Base-by-base conservation (phyloP, 768 basidiomycete genomes). In the Mycena indigotica region DNA sequence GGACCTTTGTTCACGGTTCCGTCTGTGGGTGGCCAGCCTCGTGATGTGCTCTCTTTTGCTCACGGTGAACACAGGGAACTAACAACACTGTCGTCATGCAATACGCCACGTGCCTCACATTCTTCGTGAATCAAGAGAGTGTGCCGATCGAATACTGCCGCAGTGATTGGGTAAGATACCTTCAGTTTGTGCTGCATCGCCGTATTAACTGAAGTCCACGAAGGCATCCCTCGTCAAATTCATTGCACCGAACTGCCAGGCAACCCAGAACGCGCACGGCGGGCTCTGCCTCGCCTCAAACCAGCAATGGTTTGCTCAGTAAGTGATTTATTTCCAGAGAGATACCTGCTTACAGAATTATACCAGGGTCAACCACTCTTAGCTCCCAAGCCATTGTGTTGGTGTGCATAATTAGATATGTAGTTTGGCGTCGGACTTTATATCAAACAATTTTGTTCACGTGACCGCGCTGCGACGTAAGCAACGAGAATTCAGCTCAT, bases 231-330 rank as follows among this genome's bases (percentile, higher is more conserved):
- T 78, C 50, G 60, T 80, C 26, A 71, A 77, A 59, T 77, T 68
- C 53, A 64, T 82, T 28, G 77, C 81, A 0, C 72, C 69, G 17
- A 80, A 79, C 62, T 82, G 80, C 65, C 77, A 80, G 64, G 67
- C 79, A 0, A 70, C 73, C 3, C 75, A 80, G 70, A 81, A 81
- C 53, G 80, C 81, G 2, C 77, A 81, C 55, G 82, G 80, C 8
- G 81, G 80, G 1, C 69, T 76, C 49, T 81, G 80, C 61, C 75
- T 81, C 23, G 77, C 80, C 16, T 70, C 64, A 50, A 75, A 81
- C 62, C 74, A 80, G 61, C 63, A 67, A 26, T 82, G 79, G 76
- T 82, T 80, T 66, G 75, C 80, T 56, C 78, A 82, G 80, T 80
- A 60, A 64, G 79, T 74, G 16, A n/a, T n/a, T n/a, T n/a, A n/a